These are phyloP conservation scores for Castanea mollissima DNA, from an alignment of 306 rosid species.

Conservation along the genomic window DNA sequence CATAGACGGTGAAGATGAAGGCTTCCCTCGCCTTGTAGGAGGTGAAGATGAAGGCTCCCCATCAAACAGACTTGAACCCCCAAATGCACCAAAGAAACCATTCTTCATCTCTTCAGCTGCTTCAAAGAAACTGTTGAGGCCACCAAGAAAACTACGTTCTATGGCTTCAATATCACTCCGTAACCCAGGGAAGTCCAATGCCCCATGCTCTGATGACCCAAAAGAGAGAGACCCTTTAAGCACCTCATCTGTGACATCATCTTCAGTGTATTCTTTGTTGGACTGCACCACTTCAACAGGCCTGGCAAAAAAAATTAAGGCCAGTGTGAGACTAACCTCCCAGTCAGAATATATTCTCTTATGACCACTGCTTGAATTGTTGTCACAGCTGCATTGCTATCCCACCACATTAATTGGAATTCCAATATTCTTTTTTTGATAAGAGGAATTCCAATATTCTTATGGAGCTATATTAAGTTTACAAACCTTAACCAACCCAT, in stretches of 20 bases:
- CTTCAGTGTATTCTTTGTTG: constrained; percentile 74
- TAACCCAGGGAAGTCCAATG: constrained; percentile 71
- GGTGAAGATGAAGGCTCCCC: constrained; percentile 50
- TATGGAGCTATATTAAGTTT: background rate
- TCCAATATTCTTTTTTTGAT: background rate
- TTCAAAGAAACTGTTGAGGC: constrained; percentile 57
- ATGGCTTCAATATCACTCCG: constrained; percentile 61
- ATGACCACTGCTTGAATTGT: background rate
- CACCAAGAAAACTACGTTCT: constrained; percentile 49
- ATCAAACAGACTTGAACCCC: constrained; percentile 42
- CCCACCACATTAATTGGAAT: background rate
- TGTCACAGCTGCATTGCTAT: background rate
- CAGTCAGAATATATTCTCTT: background rate
- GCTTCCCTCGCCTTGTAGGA: constrained; percentile 45
- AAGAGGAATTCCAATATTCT: background rate
- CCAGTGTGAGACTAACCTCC: background rate
- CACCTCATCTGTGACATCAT: constrained; percentile 68
- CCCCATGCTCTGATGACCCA: constrained; percentile 42
- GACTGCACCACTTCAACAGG: constrained; percentile 78
- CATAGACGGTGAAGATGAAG: constrained; percentile 34
- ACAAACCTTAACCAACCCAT: background rate
- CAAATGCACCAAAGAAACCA: constrained; percentile 47
- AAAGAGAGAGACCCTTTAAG: constrained; percentile 47
- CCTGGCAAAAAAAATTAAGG: constrained; percentile 38
- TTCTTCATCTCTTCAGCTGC: constrained; percentile 75